Base-by-base conservation (phyloP, 2,329 filamentous ascomycete species). In the Paracoccidioides brasiliensis region DNA sequence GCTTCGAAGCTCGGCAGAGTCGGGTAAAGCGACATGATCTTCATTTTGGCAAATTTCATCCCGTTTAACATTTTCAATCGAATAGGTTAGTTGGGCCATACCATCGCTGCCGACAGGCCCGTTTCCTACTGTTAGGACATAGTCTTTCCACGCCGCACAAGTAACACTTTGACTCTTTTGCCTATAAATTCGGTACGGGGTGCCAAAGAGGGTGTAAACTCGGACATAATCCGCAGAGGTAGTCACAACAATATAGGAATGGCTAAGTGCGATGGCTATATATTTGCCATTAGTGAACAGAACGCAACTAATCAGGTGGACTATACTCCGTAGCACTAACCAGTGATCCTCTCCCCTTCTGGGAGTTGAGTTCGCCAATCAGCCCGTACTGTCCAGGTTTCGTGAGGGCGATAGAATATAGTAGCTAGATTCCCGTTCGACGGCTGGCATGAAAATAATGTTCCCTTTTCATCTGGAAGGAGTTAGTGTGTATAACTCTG, bases 331-430 rank as follows among this genome's bases (percentile, higher is more conserved):
- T 22, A 22, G 22, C 12, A 55, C 65, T 58, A 66, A 74, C 73
- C 71, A 51, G 84, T 84, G 2, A 96, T 82, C 9, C 84, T 80
- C 71, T 98, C 93, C n/a, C 89, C 89, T 37, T 80, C 79, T 0
- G 93, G 93, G n/a, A 98, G 72, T 60, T 86, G 78, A 0, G 86
- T 95, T 52, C 88, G 83, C 90, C 91, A 97, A 70, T 98, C 93
- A 22, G 83, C 81, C 53, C 93, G 80, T 52, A 88, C 80, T 2
- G 90, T 96, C 93, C 93, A 98, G 0, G 88, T 94, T 73, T 98
- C 91, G 67, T 98, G 93, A 0, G 94, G 93, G 5, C 93, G 82
- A 70, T 97, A 98, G 71, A 95, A 96, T n/a, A 98, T 82, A 37
- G 83, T 85, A 3, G 91, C 88, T 2, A 87, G 83, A 56, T 83